Percentiles rank a stretch among this genome's conserved stretches.
phyloP scores from a whole-genome alignment of 805 yeast genomes.

The Starmerella lactis-condensi region DNA sequence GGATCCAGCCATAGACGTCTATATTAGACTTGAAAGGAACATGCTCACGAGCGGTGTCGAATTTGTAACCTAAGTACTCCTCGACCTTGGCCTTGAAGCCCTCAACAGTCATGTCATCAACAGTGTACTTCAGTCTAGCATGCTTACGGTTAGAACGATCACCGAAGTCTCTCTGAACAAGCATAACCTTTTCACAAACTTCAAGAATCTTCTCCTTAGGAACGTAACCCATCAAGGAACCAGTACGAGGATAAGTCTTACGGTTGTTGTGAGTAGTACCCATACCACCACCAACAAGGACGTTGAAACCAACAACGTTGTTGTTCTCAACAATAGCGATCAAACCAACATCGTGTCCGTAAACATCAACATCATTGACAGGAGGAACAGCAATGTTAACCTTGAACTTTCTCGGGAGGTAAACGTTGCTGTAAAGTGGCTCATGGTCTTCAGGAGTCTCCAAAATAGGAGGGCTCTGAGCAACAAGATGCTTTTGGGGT shows the following conservation, averaged over 20 bases:
- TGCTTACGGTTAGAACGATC: slow-evolving; percentile 93
- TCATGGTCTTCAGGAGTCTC: slow-evolving; percentile 44
- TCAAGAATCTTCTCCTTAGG: slow-evolving; percentile 45
- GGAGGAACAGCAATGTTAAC: slow-evolving; percentile 91
- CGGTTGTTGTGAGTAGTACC: slow-evolving; percentile 93
- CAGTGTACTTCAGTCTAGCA: slow-evolving; percentile 91
- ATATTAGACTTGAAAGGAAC: slow-evolving; percentile 61
- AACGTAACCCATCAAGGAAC: slow-evolving; percentile 67
- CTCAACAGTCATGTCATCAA: slow-evolving; percentile 84
- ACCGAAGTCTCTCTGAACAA: slow-evolving; percentile 87
- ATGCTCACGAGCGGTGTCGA: slow-evolving; percentile 51
- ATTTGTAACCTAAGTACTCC: slow-evolving; percentile 57
- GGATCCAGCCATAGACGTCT: slow-evolving; percentile 86
- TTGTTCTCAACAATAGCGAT: slow-evolving; percentile 55
- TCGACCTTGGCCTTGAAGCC: slow-evolving; percentile 66
- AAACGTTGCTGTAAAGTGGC: slow-evolving; percentile 72
- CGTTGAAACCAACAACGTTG: slow-evolving; percentile 61
- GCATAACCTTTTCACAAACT: slow-evolving; percentile 80
- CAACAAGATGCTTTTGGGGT: slow-evolving; percentile 47
- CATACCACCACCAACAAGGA: slow-evolving; percentile 97
- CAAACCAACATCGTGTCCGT: slow-evolving; percentile 86
- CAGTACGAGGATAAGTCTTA: slow-evolving; percentile 91
- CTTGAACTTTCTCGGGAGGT: slow-evolving; percentile 90
- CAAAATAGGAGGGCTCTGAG: slow-evolving; percentile 45
- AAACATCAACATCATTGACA: slow-evolving; percentile 88